A percentile compares a stretch with the other conserved stretches of the same genome.
Evolutionary conservation across 116 monocot species (phyloP).

Genomic region (Phalaenopsis hybrid): DNA sequence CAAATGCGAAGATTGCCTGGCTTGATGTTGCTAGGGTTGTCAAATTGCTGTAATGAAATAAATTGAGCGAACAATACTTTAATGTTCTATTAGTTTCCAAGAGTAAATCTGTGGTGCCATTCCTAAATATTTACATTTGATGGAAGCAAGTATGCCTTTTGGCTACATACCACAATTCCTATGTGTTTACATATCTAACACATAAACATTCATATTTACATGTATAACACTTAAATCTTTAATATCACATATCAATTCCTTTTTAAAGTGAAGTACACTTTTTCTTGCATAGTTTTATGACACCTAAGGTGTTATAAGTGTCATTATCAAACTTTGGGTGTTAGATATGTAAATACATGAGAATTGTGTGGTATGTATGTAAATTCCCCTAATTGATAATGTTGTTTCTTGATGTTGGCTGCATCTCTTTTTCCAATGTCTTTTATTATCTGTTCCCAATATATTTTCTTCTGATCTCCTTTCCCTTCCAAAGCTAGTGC

Average conservation of each 20-base stretch:
- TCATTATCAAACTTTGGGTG: too few relatives aligned
- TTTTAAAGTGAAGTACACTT: too few relatives aligned
- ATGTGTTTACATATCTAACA: too few relatives aligned
- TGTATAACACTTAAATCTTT: too few relatives aligned
- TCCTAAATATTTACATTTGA: neutral
- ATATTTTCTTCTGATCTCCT: neutral
- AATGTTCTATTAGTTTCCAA: neutral
- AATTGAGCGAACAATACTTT: neutral
- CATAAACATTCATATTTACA: too few relatives aligned
- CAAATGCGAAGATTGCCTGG: neutral
- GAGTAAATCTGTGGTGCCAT: neutral
- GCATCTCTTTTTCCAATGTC: neutral
- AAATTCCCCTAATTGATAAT: neutral
- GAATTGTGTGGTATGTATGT: too few relatives aligned
- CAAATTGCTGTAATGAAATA: neutral
- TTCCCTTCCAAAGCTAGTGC: neutral
- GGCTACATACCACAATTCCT: neutral
- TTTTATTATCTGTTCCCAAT: neutral
- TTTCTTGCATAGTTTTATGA: too few relatives aligned
- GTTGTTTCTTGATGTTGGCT: neutral
- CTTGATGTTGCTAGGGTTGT: neutral
- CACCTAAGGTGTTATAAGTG: too few relatives aligned
- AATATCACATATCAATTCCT: too few relatives aligned
- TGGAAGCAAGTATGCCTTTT: neutral
- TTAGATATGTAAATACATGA: too few relatives aligned